Evolutionary conservation across 805 yeast genomes (phyloP), one percentile per base, ranked within the genome.

Genomic region (Kluyveromyces aestuarii): DNA sequence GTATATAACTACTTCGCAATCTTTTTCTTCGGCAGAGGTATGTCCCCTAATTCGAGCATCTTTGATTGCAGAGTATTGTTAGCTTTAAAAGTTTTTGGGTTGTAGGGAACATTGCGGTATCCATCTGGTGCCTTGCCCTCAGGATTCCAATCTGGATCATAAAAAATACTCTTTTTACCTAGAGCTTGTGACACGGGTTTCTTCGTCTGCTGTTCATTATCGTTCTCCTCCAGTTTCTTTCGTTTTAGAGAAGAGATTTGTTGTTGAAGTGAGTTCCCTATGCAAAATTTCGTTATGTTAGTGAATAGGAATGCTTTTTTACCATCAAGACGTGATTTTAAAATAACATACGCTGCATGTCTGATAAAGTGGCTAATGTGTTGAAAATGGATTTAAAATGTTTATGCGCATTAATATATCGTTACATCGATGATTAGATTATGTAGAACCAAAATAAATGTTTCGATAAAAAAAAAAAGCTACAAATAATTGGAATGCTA

Each of bases 71-170:
- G 13, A 43, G 49, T 13, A 21, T 44, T 44, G 43, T 55, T 61
- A 30, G 71, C 50, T 14, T 73, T 72, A 36, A 60, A 63, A 2
- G 67, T 60, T 6, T 18, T 11, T 5, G 52, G 50, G 41, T 60
- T 62, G 43, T 65, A 65, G 1, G 70, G 64, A 4, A 65, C 36
- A 33, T 49, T 62, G 40, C 54, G 55, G 40, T 54, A 54, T 16
- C 64, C 55, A 4, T 51, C 46, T 0, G 85, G 84, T 0, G 81
- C 77, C 44, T 57, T 63, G 0, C 88, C 88, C 6, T 72, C 57
- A 2, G 83, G 81, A 51, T 82, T 82, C 68, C 84, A 73, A 52
- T 82, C 86, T 5, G 82, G 80, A 55, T 82, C 83, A 61, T 77
- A 81, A 58, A 76, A 82, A 1, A 80, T 68, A 8, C 86, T 80